A percentile compares a stretch with the other conserved stretches of the same genome.
Evolutionary conservation across 2,329 filamentous ascomycete genomes (phyloP).

Genomic region (Fusarium palustre): DNA sequence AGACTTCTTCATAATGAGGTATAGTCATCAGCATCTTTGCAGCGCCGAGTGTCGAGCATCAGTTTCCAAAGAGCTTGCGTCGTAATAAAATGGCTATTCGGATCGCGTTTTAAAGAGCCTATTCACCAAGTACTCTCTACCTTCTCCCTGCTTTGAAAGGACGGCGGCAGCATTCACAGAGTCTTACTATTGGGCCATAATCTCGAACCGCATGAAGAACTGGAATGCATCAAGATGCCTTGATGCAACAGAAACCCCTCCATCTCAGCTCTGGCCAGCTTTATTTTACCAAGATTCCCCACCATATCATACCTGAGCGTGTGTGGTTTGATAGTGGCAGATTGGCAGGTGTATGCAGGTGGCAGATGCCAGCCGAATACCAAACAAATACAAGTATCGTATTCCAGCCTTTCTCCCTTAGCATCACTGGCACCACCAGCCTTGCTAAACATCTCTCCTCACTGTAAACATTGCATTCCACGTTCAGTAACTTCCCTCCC

Average conservation of each 20-base stretch:
- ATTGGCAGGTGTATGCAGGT: conserved; percentile 40
- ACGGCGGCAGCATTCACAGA: conserved; percentile 4
- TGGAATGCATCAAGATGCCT: conserved; percentile 49
- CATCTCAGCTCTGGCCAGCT: conserved; percentile 28
- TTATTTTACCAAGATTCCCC: conserved; percentile 32
- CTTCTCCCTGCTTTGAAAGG: conserved; percentile 30
- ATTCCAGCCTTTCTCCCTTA: conserved; percentile 42
- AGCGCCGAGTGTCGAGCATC: neutral
- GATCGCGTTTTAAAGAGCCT: neutral
- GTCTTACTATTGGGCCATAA: conserved; percentile 21
- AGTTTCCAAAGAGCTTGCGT: neutral
- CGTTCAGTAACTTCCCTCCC: conserved; percentile 13
- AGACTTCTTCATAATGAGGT: conserved; percentile 4
- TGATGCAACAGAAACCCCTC: conserved; percentile 17
- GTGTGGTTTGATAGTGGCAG: conserved; percentile 15
- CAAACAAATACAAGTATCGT: conserved; percentile 32
- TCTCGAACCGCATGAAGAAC: conserved; percentile 18
- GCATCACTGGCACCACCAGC: conserved; percentile 28
- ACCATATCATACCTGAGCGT: conserved; percentile 26
- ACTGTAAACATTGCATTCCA: conserved; percentile 51
- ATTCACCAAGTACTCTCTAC: neutral
- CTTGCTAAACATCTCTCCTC: conserved; percentile 41
- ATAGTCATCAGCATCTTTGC: conserved; percentile 12
- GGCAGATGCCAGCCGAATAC: conserved; percentile 43
- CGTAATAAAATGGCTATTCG: neutral